A percentile compares a stretch with the other conserved stretches of the same genome.
These are phyloP conservation scores for Wakefieldia striispora DNA, from an alignment of 768 basidiomycete genomes.

Conservation along the genomic window DNA sequence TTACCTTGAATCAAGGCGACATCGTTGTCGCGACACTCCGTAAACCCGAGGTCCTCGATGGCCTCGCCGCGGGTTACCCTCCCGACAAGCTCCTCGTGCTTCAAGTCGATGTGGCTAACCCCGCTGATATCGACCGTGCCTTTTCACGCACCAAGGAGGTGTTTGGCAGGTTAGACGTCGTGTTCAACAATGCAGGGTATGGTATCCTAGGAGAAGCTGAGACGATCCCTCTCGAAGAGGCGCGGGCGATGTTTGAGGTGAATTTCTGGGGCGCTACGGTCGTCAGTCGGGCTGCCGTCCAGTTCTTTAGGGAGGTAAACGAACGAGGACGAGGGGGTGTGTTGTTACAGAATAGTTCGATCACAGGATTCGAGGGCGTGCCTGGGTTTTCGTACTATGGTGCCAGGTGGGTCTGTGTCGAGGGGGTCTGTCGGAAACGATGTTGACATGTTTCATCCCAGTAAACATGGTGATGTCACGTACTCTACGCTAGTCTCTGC, in stretches of 20 bases:
- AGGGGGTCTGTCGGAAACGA: constrained; percentile 8
- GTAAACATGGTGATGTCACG: constrained; percentile 19
- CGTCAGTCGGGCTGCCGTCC: constrained; percentile 26
- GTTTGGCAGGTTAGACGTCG: constrained; percentile 16
- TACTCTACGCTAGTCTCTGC: neutral
- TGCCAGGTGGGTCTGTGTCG: constrained; percentile 12
- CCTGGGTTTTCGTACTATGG: constrained; percentile 16
- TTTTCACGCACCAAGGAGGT: constrained; percentile 8
- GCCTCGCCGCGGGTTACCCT: constrained; percentile 2
- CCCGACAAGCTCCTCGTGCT: constrained; percentile 13
- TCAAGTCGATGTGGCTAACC: constrained; percentile 13
- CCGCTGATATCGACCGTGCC: constrained; percentile 8
- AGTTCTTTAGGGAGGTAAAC: constrained; percentile 35
- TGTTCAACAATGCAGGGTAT: constrained; percentile 23
- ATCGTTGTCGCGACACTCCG: constrained; percentile 43
- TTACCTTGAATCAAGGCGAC: constrained; percentile 34
- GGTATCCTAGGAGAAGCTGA: constrained; percentile 24
- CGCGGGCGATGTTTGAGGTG: constrained; percentile 23
- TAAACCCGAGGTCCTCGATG: constrained; percentile 28
- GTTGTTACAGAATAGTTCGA: constrained; percentile 36
- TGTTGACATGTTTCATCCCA: neutral
- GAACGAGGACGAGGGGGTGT: constrained; percentile 33
- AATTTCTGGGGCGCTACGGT: constrained; percentile 30
- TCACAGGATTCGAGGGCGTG: constrained; percentile 22
- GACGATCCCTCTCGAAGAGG: constrained; percentile 13